Percentiles rank a stretch among this genome's conserved stretches.
These are phyloP conservation scores for Amphirosellinia nigrospora DNA, from an alignment of 495 filamentous ascomycete genomes.

Conservation along the genomic window DNA sequence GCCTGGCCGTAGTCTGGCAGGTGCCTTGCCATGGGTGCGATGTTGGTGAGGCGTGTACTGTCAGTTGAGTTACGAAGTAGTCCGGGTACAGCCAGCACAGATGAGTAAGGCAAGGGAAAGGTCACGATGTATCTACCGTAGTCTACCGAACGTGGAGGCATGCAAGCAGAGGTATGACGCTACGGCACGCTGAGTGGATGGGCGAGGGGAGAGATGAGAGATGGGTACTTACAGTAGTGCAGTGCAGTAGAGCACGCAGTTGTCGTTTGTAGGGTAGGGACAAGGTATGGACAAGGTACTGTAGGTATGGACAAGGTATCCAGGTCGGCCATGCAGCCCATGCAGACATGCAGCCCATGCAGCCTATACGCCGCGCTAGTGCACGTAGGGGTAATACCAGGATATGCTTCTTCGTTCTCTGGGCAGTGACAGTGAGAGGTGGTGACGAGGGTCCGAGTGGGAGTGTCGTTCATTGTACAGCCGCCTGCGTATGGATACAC, in stretches of 20 bases:
- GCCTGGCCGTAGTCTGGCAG: too few relatives aligned
- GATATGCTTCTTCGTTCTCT: constrained; percentile 36
- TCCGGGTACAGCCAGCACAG: too few relatives aligned
- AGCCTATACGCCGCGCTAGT: constrained; percentile 28
- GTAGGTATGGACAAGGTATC: constrained; percentile 8
- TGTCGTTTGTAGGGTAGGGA: too few relatives aligned
- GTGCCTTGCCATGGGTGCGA: constrained; percentile 31
- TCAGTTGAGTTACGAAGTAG: too few relatives aligned
- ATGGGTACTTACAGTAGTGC: too few relatives aligned
- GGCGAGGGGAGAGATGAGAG: too few relatives aligned
- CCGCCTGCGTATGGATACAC: too few relatives aligned
- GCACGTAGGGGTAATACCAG: constrained; percentile 24
- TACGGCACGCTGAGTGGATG: constrained; percentile 1
- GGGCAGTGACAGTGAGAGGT: constrained; percentile 42
- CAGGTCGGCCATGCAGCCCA: not conserved
- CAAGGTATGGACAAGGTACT: too few relatives aligned
- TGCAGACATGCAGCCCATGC: not conserved
- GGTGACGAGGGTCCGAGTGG: constrained; percentile 24
- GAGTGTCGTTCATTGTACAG: not conserved
- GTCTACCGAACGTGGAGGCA: constrained; percentile 2
- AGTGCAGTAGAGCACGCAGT: constrained; percentile 6
- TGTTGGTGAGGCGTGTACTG: not conserved
- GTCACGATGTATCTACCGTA: constrained; percentile 9
- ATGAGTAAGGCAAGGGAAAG: constrained; percentile 30
- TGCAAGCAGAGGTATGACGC: not conserved